phyloP scores from a whole-genome alignment of 2,329 filamentous ascomycete species.

The Whalleya microplaca region DNA sequence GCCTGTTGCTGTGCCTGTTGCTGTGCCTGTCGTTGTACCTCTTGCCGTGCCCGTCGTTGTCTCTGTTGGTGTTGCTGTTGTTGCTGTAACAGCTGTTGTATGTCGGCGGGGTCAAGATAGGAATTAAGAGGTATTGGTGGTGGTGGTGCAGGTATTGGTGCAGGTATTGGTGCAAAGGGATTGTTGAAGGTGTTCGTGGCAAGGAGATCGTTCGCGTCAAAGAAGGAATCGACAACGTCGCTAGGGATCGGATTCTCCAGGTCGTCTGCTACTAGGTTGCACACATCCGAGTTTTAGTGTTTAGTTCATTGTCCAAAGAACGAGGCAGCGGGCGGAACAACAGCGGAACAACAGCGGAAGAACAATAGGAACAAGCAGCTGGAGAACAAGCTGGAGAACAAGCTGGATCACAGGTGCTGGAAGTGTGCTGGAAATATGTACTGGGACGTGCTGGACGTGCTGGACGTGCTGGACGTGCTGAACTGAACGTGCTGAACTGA shows the following conservation, averaged over 20 bases:
- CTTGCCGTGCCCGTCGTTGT: not conserved
- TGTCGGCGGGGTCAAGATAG: not conserved
- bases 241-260: slow-evolving; percentile 4
- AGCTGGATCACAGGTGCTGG: too few species aligned
- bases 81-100: too few species aligned
- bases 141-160: too few species aligned
- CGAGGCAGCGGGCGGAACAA: too few species aligned
- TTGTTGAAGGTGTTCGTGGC: not conserved
- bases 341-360: too few species aligned
- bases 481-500: too few species aligned
- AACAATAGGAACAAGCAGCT: too few species aligned
- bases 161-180: not conserved
- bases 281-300: slow-evolving; percentile 4
- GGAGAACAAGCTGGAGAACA: not conserved
- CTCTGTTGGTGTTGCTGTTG: not conserved
- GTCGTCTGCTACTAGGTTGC: slow-evolving; percentile 17
- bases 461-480: too few species aligned
- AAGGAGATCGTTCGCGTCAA: not conserved
- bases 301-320: slow-evolving; percentile 2
- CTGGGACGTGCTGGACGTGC: too few species aligned
- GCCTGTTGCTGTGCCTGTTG: not conserved
- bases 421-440: too few species aligned
- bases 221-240: slow-evolving; percentile 6
- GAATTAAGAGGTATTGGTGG: not conserved
- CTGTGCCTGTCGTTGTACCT: not conserved